phyloP scores from a whole-genome alignment of 768 basidiomycete genomes.

The Lentinula detonsa region DNA sequence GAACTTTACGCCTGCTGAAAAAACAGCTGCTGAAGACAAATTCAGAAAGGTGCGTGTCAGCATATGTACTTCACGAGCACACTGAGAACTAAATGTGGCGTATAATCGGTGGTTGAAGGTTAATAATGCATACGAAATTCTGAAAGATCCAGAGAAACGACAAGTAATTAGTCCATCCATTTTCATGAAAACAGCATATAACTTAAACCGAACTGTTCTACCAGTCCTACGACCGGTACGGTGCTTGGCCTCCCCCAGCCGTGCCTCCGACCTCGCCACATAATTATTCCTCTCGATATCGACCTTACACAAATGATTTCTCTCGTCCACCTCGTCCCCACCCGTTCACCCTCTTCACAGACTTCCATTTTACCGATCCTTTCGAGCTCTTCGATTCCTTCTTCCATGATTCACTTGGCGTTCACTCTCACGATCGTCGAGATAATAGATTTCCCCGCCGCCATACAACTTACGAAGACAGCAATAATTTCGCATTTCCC shows the following conservation, averaged over 20 bases:
- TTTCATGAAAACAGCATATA: background rate
- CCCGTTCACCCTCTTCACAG: slow-evolving; percentile 34
- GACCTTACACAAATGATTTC: background rate
- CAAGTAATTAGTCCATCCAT: slow-evolving; percentile 26
- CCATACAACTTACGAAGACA: slow-evolving; percentile 13
- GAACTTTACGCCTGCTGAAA: slow-evolving; percentile 52
- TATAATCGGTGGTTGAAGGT: slow-evolving; percentile 32
- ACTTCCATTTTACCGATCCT: slow-evolving; percentile 63
- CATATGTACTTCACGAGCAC: no score
- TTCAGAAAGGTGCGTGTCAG: slow-evolving; percentile 29
- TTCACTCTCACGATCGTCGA: slow-evolving; percentile 16
- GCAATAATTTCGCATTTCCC: slow-evolving; percentile 13
- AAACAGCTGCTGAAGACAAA: slow-evolving; percentile 52
- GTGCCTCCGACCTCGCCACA: slow-evolving; percentile 5
- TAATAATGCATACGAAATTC: slow-evolving; percentile 74
- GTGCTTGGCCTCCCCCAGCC: slow-evolving; percentile 66
- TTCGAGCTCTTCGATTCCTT: slow-evolving; percentile 70
- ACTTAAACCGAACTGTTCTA: slow-evolving; percentile 23
- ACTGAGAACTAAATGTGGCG: background rate
- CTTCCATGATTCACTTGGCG: slow-evolving; percentile 45
- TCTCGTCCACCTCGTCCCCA: slow-evolving; percentile 27
- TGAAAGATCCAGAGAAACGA: slow-evolving; percentile 57
- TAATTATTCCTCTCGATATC: background rate
- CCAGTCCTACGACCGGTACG: slow-evolving; percentile 55
- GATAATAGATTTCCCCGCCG: background rate